Conservation (phyloP, 2,329 filamentous ascomycete species). For the Ophiocordyceps robertsii region DNA sequence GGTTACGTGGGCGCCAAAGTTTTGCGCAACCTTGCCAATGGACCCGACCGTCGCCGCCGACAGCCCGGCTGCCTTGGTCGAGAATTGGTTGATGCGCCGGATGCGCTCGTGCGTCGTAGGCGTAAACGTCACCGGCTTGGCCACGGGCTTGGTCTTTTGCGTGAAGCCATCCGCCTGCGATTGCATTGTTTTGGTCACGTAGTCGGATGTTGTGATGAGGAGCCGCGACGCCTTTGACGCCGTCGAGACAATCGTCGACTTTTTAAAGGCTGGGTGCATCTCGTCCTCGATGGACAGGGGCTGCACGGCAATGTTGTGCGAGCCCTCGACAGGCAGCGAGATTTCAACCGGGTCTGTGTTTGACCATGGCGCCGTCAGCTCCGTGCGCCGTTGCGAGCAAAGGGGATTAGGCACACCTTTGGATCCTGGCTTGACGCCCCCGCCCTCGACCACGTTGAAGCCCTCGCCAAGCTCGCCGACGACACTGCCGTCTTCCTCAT, state of each 20-base stretch:
- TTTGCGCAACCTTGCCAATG: constrained; percentile 75
- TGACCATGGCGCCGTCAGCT: not conserved
- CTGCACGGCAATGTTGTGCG: constrained; percentile 48
- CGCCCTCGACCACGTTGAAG: constrained; percentile 67
- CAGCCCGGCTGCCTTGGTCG: constrained; percentile 61
- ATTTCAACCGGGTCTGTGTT: constrained; percentile 66
- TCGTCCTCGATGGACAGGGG: constrained; percentile 55
- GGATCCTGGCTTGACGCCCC: constrained; percentile 65
- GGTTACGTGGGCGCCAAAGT: constrained; percentile 62
- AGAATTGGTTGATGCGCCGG: constrained; percentile 81
- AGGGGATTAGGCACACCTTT: constrained; percentile 51
- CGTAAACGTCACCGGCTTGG: constrained; percentile 77
- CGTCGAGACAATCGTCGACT: constrained; percentile 73
- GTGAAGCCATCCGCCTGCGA: constrained; percentile 70
- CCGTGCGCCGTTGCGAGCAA: not conserved
- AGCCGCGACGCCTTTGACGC: constrained; percentile 81
- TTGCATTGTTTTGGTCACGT: constrained; percentile 65
- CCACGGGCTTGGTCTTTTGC: constrained; percentile 61
- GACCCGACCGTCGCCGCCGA: constrained; percentile 80
- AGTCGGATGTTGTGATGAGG: constrained; percentile 76
- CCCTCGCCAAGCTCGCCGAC: constrained; percentile 81
- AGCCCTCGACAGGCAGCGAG: constrained; percentile 54
- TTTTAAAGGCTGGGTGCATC: constrained; percentile 82
- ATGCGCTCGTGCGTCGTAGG: constrained; percentile 74
- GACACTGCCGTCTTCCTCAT: constrained; percentile 92